Base-by-base conservation (phyloP, 2,329 filamentous ascomycete species). In the Ciborinia camelliae region DNA sequence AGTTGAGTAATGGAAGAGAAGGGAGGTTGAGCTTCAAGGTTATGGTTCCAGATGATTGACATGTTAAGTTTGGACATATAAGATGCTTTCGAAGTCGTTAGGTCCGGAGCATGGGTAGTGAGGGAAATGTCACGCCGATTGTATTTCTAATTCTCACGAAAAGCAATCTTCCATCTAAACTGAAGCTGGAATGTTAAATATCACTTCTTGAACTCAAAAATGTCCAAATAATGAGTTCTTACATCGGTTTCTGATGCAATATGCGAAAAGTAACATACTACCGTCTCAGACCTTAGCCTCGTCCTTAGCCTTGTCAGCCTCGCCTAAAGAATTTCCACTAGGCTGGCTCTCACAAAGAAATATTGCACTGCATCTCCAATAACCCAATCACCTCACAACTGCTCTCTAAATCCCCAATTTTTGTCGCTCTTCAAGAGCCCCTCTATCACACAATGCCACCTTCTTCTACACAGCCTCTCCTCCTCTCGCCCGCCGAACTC, bases 401-500 rank as follows among this genome's bases (percentile, higher is more conserved):
- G 47, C 18, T 51, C 14, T 28, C 39, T 20, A 23, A 28, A 35
- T 50, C 30, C 15, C 9, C 51, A 43, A 43, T 28, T 32, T 32
- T 39, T 12, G 32, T 28, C 32, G 26, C 20, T 41, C 15, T n/a
- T 6, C 12, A 35, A 58, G 37, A 37, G 58, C n/a, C 4, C 5
- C n/a, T 53, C 6, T 12, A n/a, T 57, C 12, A 18, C 28, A 55
- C 30, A 68, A 75, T 91, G 85, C 82, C 89, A 48, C 84, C 86
- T 26, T 68, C 74, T 50, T 69, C 69, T 71, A 82, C 78, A 73
- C 86, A 87, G 73, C 85, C 86, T 78, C 85, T 87, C 73, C 88
- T 92, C 72, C 89, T 98, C 77, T 97, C 93, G 62, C 94, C 95
- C 55, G 92, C 95, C 74, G 95, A 99, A 81, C 90, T 99, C 73